phyloP scores from a whole-genome alignment of 495 filamentous ascomycete species.

The Aspergillus egyptiacus region DNA sequence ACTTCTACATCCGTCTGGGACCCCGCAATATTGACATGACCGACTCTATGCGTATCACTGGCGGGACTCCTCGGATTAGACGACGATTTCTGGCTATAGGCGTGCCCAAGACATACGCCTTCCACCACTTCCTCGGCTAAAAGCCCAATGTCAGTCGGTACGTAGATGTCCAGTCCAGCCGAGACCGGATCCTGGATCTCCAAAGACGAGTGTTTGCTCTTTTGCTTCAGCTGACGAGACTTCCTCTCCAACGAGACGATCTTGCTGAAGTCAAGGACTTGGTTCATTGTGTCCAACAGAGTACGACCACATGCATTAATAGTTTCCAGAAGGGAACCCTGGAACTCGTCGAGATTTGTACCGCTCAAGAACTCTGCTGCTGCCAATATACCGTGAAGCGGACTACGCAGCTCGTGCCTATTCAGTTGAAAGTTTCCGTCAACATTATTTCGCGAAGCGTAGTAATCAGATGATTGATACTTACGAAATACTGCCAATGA shows the following conservation, averaged over 20 bases:
- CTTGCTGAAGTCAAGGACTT: conserved; percentile 68
- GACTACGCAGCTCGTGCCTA: conserved; percentile 70
- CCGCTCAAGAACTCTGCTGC: conserved; percentile 59
- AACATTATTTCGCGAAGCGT: conserved; percentile 14
- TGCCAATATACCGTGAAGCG: conserved; percentile 69
- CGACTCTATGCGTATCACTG: conserved; percentile 3
- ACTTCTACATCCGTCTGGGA: conserved; percentile 44
- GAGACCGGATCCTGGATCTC: conserved; percentile 32
- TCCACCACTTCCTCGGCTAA: conserved; percentile 48
- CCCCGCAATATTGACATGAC: background rate
- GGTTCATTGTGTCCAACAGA: conserved; percentile 72
- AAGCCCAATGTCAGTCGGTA: conserved; percentile 38
- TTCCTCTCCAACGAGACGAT: conserved; percentile 52
- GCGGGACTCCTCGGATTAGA: conserved; percentile 24
- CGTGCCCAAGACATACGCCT: conserved; percentile 48
- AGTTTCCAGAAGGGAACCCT: conserved; percentile 62
- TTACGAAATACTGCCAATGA: conserved; percentile 66
- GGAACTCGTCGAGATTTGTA: conserved; percentile 46
- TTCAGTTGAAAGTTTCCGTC: conserved; percentile 8
- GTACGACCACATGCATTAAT: conserved; percentile 71
- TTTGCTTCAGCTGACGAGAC: conserved; percentile 36
- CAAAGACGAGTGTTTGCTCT: conserved; percentile 21
- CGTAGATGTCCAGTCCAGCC: conserved; percentile 41
- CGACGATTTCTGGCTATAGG: conserved; percentile 30
- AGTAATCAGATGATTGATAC: conserved; percentile 24